A percentile compares a stretch with the other conserved stretches of the same genome.
Conservation (phyloP, 441 rosid genomes). For the Isatis lusitanica region DNA sequence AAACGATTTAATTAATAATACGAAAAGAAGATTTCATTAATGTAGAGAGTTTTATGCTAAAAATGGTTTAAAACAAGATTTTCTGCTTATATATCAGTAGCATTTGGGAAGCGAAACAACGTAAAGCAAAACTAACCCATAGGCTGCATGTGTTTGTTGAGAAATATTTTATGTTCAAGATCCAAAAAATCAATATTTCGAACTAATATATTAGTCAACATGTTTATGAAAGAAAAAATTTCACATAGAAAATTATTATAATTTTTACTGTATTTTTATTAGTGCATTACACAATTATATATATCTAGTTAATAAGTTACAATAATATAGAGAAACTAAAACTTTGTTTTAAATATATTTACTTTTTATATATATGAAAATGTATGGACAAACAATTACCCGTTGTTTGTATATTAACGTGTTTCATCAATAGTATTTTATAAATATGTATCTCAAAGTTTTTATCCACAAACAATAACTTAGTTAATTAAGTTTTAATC, state of each 20-base stretch:
- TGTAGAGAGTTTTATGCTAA: neutral
- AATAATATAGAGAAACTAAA: no score
- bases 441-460: neutral
- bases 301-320: neutral
- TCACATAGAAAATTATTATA: neutral
- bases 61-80: neutral
- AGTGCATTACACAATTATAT: neutral
- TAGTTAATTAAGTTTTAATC: neutral
- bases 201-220: neutral
- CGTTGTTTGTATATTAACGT: neutral
- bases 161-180: neutral
- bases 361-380: no score
- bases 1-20: no score
- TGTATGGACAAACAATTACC: no score
- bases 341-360: no score
- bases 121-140: neutral
- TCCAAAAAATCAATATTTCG: neutral
- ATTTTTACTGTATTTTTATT: neutral
- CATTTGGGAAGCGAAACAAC: constrained; percentile 5
- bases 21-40: no score
- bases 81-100: neutral
- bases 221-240: neutral
- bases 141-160: neutral
- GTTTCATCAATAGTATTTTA: neutral
- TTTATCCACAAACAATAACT: neutral